Conservation (phyloP, 352 stramenopile species). For the Pythium phragmitis region DNA sequence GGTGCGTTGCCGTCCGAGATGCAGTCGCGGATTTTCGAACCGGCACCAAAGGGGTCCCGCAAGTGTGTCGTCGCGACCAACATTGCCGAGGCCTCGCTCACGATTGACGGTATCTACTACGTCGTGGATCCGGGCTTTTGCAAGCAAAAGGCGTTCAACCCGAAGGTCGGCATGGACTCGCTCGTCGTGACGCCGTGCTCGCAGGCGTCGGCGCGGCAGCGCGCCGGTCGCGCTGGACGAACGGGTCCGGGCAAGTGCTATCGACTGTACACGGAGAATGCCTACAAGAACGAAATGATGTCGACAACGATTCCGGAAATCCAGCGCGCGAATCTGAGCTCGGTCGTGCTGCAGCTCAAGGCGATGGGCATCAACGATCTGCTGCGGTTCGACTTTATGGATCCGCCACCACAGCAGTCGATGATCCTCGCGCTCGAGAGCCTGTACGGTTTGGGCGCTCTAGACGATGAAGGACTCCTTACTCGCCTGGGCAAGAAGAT, state of each 20-base stretch:
- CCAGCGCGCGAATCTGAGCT: constrained; percentile 97
- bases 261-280: constrained; percentile 98
- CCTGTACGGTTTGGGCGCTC: constrained; percentile 96
- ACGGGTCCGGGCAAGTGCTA: constrained; percentile 99
- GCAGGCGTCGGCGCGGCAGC: constrained; percentile 96
- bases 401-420: constrained; percentile 96
- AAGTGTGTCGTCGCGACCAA: constrained; percentile 99
- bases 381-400: constrained; percentile 99
- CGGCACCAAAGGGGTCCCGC: constrained; percentile 91
- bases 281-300: constrained; percentile 98
- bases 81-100: constrained; percentile 99
- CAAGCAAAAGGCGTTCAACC: constrained; percentile 99
- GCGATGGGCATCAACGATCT: constrained; percentile 99
- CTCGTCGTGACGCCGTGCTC: constrained; percentile 99
- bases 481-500: constrained; percentile 97
- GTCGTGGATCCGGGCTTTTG: constrained; percentile 94
- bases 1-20: constrained; percentile 97
- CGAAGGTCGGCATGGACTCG: constrained; percentile 99
- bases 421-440: constrained; percentile 97
- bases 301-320: constrained; percentile 98
- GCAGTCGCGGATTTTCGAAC: constrained; percentile 99
- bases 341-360: constrained; percentile 99
- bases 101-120: constrained; percentile 98
- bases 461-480: constrained; percentile 96
- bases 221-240: constrained; percentile 95